Evolutionary conservation across 495 filamentous ascomycete species (phyloP).

Genomic region (Rhypophila decipiens): DNA sequence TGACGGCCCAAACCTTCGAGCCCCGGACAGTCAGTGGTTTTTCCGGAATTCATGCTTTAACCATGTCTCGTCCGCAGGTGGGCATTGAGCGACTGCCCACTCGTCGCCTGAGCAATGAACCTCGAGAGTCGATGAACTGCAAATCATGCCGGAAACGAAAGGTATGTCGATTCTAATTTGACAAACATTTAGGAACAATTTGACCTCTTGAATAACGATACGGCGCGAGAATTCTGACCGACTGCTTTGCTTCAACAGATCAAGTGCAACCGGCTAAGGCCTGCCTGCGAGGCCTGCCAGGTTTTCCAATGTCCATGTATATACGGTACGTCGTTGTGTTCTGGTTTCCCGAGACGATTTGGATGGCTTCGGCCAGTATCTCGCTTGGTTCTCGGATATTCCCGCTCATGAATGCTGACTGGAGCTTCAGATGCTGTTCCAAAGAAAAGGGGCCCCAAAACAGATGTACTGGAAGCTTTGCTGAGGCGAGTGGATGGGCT

Average conservation of each 20-base stretch:
- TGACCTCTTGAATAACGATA: too few species aligned
- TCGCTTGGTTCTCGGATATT: constrained; percentile 3
- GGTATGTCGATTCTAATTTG: constrained; percentile 30
- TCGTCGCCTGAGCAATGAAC: constrained; percentile 65
- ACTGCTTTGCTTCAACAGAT: constrained; percentile 44
- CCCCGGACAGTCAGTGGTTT: constrained; percentile 22
- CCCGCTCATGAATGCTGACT: too few species aligned
- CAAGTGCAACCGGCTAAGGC: constrained; percentile 80
- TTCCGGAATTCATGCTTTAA: constrained; percentile 27
- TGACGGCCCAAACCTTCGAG: constrained; percentile 20
- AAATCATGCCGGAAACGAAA: constrained; percentile 88
- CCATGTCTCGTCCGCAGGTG: constrained; percentile 71
- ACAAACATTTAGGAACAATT: background rate
- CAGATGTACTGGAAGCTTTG: constrained; percentile 77
- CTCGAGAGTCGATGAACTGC: constrained; percentile 88
- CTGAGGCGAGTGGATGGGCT: constrained; percentile 78
- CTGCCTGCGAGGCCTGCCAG: constrained; percentile 81
- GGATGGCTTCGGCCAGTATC: background rate
- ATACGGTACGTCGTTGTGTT: constrained; percentile 55
- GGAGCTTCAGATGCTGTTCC: constrained; percentile 64
- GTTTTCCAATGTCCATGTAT: constrained; percentile 84
- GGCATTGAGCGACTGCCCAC: constrained; percentile 77
- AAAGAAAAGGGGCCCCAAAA: constrained; percentile 84
- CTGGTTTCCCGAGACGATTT: background rate
- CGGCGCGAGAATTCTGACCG: too few species aligned